These are phyloP conservation scores for Dothistroma pini DNA, from an alignment of 2,329 filamentous ascomycete genomes.

Conservation along the genomic window DNA sequence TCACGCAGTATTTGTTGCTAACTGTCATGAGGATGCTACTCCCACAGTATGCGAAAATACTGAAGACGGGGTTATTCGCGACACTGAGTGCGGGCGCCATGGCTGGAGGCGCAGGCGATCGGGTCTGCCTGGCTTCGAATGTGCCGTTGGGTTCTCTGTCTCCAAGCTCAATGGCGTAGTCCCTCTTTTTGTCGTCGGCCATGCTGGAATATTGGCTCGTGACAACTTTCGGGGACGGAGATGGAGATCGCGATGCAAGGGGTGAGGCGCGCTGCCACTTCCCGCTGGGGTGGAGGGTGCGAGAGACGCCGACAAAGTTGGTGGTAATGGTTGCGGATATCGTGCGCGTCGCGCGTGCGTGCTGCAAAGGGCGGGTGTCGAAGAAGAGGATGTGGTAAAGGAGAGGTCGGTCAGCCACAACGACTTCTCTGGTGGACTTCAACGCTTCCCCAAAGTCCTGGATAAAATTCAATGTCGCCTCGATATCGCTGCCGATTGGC, in stretches of 20 bases:
- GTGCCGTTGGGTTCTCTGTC: constrained; percentile 53
- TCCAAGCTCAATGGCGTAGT: constrained; percentile 68
- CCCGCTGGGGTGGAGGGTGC: constrained; percentile 17
- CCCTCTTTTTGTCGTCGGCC: constrained; percentile 85
- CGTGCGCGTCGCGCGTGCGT: constrained; percentile 14
- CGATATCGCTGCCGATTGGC: neutral
- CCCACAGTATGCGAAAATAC: constrained; percentile 85
- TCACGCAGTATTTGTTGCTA: constrained; percentile 99
- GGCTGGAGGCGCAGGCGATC: constrained; percentile 45
- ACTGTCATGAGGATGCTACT: constrained; percentile 99
- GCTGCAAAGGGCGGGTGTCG: neutral
- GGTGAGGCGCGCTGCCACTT: constrained; percentile 23
- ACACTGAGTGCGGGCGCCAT: constrained; percentile 43
- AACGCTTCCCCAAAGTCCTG: neutral
- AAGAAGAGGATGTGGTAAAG: neutral
- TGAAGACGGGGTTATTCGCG: constrained; percentile 67
- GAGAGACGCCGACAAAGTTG: constrained; percentile 33
- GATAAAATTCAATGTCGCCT: neutral
- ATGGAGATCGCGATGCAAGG: constrained; percentile 18
- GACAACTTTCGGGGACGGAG: constrained; percentile 6
- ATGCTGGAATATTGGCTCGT: constrained; percentile 45
- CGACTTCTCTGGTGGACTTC: neutral
- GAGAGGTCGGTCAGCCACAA: neutral
- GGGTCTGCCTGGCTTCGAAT: constrained; percentile 34
- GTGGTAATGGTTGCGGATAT: constrained; percentile 26